Evolutionary conservation across 495 filamentous ascomycete species (phyloP).

Genomic region (Hypoxylon crocopeplum): DNA sequence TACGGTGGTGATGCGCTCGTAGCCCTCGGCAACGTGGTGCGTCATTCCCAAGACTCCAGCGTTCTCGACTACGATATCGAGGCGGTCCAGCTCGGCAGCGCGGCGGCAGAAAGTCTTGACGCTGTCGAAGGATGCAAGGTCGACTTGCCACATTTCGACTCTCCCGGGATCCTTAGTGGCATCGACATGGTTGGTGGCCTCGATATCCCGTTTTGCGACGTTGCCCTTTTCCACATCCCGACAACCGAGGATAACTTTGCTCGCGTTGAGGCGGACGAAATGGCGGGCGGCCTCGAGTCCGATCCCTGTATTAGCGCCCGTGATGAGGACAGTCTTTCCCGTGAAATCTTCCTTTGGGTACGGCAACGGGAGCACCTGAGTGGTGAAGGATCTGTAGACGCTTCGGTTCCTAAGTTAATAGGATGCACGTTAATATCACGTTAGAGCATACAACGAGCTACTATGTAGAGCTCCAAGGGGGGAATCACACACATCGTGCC

Average conservation of each 20-base stretch:
- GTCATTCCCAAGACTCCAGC: slow-evolving; percentile 45
- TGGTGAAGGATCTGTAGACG: too few species aligned
- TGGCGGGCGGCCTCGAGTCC: slow-evolving; percentile 56
- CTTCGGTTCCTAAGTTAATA: too few species aligned
- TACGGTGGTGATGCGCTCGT: slow-evolving; percentile 64
- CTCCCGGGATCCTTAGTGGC: too few species aligned
- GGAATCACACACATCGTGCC: too few species aligned
- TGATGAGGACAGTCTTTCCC: slow-evolving; percentile 46
- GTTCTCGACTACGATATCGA: slow-evolving; percentile 54
- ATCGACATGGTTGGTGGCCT: slow-evolving; percentile 8
- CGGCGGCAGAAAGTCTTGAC: slow-evolving; percentile 44
- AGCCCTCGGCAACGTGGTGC: slow-evolving; percentile 46
- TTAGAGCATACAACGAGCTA: too few species aligned
- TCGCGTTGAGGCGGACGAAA: slow-evolving; percentile 46
- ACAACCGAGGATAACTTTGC: slow-evolving; percentile 55
- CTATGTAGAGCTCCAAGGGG: too few species aligned
- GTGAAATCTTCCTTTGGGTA: too few species aligned
- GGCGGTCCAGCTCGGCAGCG: slow-evolving; percentile 23
- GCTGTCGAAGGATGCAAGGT: slow-evolving; percentile 51
- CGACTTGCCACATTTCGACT: slow-evolving; percentile 60
- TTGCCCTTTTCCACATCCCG: slow-evolving; percentile 51
- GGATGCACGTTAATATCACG: too few species aligned
- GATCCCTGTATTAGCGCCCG: slow-evolving; percentile 58
- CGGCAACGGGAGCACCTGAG: too few species aligned
- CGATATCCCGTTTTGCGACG: slow-evolving; percentile 45